These are phyloP conservation scores for Nakazawaea laoshanensis DNA, from an alignment of 805 yeast genomes.

Conservation along the genomic window DNA sequence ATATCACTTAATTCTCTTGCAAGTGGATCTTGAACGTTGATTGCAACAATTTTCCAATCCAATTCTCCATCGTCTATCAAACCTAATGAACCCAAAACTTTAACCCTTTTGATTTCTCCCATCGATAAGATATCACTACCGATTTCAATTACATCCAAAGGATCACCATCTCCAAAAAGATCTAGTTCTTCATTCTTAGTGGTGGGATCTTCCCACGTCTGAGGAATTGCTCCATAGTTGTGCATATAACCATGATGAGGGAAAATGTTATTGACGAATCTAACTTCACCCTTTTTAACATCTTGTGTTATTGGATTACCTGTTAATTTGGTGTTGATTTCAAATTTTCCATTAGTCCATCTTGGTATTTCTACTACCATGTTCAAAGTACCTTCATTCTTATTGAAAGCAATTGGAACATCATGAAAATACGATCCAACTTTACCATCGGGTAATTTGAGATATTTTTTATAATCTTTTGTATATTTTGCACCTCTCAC, in stretches of 20 bases:
- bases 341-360: constrained; percentile 81
- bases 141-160: constrained; percentile 89
- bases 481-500: constrained; percentile 29
- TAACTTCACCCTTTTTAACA: constrained; percentile 60
- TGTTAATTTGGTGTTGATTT: constrained; percentile 46
- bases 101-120: constrained; percentile 53
- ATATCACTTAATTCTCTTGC: constrained; percentile 52
- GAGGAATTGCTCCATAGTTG: constrained; percentile 85
- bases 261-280: constrained; percentile 73
- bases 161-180: constrained; percentile 84
- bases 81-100: constrained; percentile 70
- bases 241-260: constrained; percentile 82
- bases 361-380: constrained; percentile 75
- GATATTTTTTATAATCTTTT: constrained; percentile 32
- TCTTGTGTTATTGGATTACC: constrained; percentile 82
- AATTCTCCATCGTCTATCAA: constrained; percentile 90
- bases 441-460: constrained; percentile 31
- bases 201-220: constrained; percentile 97
- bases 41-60: constrained; percentile 86
- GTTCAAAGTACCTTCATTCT: constrained; percentile 34
- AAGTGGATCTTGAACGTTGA: constrained; percentile 59
- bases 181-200: constrained; percentile 26
- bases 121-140: constrained; percentile 41
- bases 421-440: constrained; percentile 67
- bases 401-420: constrained; percentile 46